A percentile compares a stretch with the other conserved stretches of the same genome.
phyloP scores from a whole-genome alignment of 1,284 basidiomycete species.

The Trametes polyzona region DNA sequence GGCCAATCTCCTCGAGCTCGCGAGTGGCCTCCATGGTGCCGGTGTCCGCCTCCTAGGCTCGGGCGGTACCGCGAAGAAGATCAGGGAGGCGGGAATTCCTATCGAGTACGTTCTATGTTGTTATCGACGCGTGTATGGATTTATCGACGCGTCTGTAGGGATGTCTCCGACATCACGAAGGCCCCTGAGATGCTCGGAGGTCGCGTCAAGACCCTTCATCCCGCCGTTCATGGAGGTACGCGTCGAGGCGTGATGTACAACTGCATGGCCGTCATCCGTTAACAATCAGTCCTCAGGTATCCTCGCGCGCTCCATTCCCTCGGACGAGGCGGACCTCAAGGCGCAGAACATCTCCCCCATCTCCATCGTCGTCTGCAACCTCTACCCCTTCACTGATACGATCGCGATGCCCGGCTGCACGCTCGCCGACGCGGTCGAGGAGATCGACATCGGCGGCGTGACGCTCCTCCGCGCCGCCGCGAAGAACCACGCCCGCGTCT shows the following conservation, averaged over 20 bases:
- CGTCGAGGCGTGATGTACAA: background rate
- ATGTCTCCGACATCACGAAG: constrained; percentile 98
- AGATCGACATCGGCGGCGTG: constrained; percentile 99
- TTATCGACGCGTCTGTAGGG: constrained; percentile 51
- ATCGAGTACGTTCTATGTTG: constrained; percentile 71
- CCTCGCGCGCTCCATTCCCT: constrained; percentile 85
- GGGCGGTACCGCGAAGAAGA: constrained; percentile 97
- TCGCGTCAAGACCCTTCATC: constrained; percentile 98
- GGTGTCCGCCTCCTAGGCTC: constrained; percentile 93
- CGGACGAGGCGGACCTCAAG: constrained; percentile 83
- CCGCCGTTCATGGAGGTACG: constrained; percentile 95
- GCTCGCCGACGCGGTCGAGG: constrained; percentile 92
- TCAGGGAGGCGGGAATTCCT: constrained; percentile 90
- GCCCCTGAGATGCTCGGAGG: constrained; percentile 99
- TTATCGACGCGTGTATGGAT: background rate
- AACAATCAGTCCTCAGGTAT: constrained; percentile 62
- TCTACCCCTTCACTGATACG: constrained; percentile 96
- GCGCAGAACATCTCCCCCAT: constrained; percentile 88
- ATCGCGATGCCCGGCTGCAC: constrained; percentile 90
- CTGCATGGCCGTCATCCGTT: background rate
- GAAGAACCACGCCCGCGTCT: constrained; percentile 96
- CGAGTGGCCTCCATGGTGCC: constrained; percentile 77
- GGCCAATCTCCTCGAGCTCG: constrained; percentile 87
- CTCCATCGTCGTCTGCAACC: constrained; percentile 97
- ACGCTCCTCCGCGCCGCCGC: constrained; percentile 97